These are phyloP conservation scores for Arachnopeziza araneosa DNA, from an alignment of 2,329 filamentous ascomycete genomes.

Conservation along the genomic window DNA sequence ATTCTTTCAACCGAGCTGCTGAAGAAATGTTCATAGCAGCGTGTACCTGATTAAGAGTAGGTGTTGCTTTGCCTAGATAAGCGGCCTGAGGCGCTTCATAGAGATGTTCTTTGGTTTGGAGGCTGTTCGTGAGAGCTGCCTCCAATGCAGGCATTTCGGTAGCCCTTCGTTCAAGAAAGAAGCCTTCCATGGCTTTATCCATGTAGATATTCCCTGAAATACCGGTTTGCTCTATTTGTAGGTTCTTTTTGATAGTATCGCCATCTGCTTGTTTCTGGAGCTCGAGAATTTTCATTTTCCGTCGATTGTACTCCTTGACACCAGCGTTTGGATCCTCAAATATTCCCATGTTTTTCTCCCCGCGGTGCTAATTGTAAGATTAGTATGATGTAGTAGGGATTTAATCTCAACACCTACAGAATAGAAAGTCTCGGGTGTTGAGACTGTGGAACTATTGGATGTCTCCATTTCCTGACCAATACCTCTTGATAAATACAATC, in stretches of 20 bases:
- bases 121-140: background rate
- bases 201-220: background rate
- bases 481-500: constrained; percentile 8
- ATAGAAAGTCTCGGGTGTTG: constrained; percentile 2
- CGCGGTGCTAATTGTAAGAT: background rate
- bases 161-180: background rate
- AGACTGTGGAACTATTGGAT: background rate
- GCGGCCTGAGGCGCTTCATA: background rate
- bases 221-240: background rate
- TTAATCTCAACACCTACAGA: constrained; percentile 8
- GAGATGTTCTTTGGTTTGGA: background rate
- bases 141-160: background rate
- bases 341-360: background rate
- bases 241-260: background rate
- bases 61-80: background rate
- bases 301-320: background rate
- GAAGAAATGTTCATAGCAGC: background rate
- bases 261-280: background rate
- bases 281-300: background rate
- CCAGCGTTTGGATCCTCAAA: background rate
- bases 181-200: background rate
- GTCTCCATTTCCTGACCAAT: background rate
- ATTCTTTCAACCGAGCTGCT: background rate
- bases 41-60: background rate
- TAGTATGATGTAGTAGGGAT: background rate